phyloP scores from a whole-genome alignment of 2,329 filamentous ascomycete genomes.

The Sphaerostilbella broomeana region DNA sequence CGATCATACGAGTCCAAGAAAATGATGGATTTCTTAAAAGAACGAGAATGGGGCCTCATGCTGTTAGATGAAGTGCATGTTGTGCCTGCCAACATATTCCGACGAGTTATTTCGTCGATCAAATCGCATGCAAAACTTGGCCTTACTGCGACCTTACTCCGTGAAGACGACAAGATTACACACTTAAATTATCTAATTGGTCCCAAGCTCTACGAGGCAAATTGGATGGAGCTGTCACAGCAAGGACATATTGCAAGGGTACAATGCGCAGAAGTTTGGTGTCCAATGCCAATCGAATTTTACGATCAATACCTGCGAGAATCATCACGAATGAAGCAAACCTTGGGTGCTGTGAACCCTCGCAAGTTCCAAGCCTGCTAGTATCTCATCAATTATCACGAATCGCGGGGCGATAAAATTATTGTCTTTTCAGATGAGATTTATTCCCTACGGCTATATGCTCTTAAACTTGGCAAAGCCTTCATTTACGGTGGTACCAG shows the following conservation, averaged over 20 bases:
- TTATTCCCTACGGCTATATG: constrained; percentile 81
- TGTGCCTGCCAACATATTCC: constrained; percentile 92
- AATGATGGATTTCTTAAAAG: constrained; percentile 91
- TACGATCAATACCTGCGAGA: constrained; percentile 86
- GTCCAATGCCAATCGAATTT: constrained; percentile 97
- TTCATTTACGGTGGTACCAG: constrained; percentile 88
- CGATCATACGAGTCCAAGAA: constrained; percentile 89
- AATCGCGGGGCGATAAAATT: constrained; percentile 89
- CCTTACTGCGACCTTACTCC: constrained; percentile 83
- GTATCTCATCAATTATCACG: constrained; percentile 97
- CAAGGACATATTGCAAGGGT: constrained; percentile 96
- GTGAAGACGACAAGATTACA: constrained; percentile 97
- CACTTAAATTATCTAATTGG: constrained; percentile 97
- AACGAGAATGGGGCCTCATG: constrained; percentile 94
- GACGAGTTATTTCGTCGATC: constrained; percentile 86
- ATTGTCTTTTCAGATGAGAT: constrained; percentile 98
- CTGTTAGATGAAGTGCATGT: constrained; percentile 97
- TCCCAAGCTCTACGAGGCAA: constrained; percentile 94
- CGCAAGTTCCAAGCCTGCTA: constrained; percentile 95
- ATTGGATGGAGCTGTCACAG: constrained; percentile 98
- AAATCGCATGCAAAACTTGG: constrained; percentile 94
- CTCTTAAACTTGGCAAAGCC: constrained; percentile 73
- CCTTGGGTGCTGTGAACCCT: constrained; percentile 94
- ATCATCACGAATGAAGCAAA: constrained; percentile 41
- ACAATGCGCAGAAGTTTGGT: constrained; percentile 98